Conservation (phyloP, 768 basidiomycete genomes). For the Auriculariales sp. region DNA sequence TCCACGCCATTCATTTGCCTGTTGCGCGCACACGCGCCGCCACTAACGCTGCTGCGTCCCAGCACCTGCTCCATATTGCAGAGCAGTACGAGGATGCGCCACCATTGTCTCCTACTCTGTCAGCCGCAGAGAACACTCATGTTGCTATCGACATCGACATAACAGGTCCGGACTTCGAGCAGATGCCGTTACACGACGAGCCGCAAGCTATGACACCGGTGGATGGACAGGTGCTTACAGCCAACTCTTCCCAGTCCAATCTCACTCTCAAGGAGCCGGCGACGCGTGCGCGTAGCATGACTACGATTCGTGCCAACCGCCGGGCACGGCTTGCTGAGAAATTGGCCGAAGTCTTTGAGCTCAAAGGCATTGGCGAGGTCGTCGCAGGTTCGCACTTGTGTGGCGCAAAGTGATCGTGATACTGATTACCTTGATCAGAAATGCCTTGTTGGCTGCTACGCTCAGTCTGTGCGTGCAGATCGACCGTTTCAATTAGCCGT, state of each 20-base stretch:
- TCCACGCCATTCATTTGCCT: constrained; percentile 77
- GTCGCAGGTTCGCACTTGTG: constrained; percentile 43
- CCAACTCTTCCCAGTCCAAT: background rate
- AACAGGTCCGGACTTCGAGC: constrained; percentile 3
- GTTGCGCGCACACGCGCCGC: background rate
- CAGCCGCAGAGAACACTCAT: background rate
- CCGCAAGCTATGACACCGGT: too few species aligned
- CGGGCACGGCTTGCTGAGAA: constrained; percentile 72
- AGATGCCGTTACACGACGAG: background rate
- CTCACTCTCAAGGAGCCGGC: constrained; percentile 9
- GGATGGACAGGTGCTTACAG: background rate
- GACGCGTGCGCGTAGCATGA: constrained; percentile 44
- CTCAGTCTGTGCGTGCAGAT: constrained; percentile 57
- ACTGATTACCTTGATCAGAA: constrained; percentile 29
- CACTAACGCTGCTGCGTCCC: background rate
- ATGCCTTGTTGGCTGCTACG: constrained; percentile 90
- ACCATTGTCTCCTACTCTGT: too few species aligned
- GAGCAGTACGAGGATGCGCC: background rate
- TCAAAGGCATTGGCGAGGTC: constrained; percentile 73
- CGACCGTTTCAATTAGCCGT: constrained; percentile 6
- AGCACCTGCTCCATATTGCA: background rate
- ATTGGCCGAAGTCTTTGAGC: constrained; percentile 74
- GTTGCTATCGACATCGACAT: constrained; percentile 1
- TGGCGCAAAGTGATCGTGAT: background rate
- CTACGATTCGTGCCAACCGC: constrained; percentile 55